phyloP scores from a whole-genome alignment of 2,329 filamentous ascomycete genomes.

The Alternaria sp. region DNA sequence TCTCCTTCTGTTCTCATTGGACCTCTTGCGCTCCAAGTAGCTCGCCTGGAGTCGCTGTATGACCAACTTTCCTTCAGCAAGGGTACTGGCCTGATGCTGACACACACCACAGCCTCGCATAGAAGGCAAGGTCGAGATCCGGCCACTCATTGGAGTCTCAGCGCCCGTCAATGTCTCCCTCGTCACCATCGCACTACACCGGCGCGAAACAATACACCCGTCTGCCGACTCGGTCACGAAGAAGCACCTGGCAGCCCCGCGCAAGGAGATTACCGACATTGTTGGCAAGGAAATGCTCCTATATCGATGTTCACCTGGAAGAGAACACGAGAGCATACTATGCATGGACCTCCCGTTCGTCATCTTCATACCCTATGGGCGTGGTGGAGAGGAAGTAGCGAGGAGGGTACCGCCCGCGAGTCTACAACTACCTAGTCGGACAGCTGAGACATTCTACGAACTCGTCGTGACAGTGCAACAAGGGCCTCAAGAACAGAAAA shows the following conservation, averaged over 20 bases:
- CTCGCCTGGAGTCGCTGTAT: slow-evolving; percentile 1
- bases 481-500: slow-evolving; percentile 84
- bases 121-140: slow-evolving; percentile 96
- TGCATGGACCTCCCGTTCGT: slow-evolving; percentile 98
- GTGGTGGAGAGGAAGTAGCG: slow-evolving; percentile 88
- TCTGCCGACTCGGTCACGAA: slow-evolving; percentile 94
- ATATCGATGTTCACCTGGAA: slow-evolving; percentile 84
- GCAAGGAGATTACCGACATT: slow-evolving; percentile 89
- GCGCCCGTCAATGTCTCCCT: slow-evolving; percentile 91
- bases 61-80: slow-evolving; percentile 13
- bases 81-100: slow-evolving; percentile 31
- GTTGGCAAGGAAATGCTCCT: slow-evolving; percentile 96
- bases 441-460: slow-evolving; percentile 97
- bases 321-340: slow-evolving; percentile 86
- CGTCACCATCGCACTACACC: slow-evolving; percentile 91
- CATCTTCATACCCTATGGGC: slow-evolving; percentile 94
- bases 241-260: slow-evolving; percentile 86
- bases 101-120: slow-evolving; percentile 77
- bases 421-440: slow-evolving; percentile 87
- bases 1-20: slow-evolving; percentile 6
- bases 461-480: slow-evolving; percentile 96
- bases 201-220: slow-evolving; percentile 95
- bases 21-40: slow-evolving; percentile 9
- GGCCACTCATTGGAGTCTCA: slow-evolving; percentile 83
- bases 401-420: slow-evolving; percentile 91